Evolutionary conservation across 2,329 filamentous ascomycete species (phyloP).

Genomic region (Aquanectria penicillioides): DNA sequence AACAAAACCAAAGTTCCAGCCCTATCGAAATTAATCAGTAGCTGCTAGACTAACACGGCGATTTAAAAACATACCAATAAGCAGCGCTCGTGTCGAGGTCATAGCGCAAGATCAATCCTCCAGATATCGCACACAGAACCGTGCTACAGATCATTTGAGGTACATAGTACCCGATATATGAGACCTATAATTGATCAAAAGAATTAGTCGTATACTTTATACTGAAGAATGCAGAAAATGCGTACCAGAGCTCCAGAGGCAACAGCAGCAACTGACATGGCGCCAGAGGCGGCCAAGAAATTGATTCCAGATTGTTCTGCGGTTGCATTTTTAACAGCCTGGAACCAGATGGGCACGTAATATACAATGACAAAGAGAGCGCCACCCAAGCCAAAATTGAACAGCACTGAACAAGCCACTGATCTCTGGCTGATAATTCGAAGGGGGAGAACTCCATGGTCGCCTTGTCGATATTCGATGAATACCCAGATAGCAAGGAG

Average conservation of each 20-base stretch:
- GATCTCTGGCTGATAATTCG: neutral
- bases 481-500: neutral
- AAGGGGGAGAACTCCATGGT: neutral
- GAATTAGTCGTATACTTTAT: neutral
- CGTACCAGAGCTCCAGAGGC: slow-evolving; percentile 2
- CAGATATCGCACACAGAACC: slow-evolving; percentile 1
- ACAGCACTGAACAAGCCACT: neutral
- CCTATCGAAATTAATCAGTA: neutral
- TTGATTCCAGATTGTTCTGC: neutral
- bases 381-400: neutral
- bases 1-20: slow-evolving; percentile 17
- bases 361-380: neutral
- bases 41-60: no score
- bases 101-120: slow-evolving; percentile 18
- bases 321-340: neutral
- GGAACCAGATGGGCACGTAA: neutral
- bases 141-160: slow-evolving; percentile 26
- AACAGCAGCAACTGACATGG: neutral
- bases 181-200: neutral
- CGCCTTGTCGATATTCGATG: neutral
- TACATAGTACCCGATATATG: slow-evolving; percentile 26
- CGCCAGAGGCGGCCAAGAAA: neutral
- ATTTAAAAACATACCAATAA: neutral
- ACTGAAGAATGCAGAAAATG: neutral
- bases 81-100: neutral